Evolutionary conservation across 2,329 filamentous ascomycete genomes (phyloP).

Genomic region (Grosmannia serpens): DNA sequence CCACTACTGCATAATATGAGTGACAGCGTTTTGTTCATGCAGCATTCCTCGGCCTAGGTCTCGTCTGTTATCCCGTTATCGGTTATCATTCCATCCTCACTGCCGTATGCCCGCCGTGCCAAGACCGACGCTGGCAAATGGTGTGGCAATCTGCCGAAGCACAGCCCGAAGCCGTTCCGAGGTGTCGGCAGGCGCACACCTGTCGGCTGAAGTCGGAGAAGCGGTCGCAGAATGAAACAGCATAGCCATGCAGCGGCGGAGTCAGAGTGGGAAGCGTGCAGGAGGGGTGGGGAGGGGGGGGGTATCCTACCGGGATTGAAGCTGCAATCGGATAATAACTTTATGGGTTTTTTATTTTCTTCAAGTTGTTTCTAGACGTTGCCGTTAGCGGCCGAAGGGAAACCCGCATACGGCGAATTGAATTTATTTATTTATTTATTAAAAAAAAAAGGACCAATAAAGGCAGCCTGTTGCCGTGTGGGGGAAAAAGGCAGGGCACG

Average conservation of each 20-base stretch:
- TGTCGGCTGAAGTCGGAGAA: slow-evolving; percentile 5
- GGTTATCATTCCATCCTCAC: not conserved
- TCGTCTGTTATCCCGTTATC: not conserved
- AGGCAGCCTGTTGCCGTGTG: not conserved
- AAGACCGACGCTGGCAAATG: not conserved
- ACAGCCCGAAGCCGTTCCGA: slow-evolving; percentile 3
- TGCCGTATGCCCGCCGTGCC: slow-evolving; percentile 1
- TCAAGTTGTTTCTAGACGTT: not conserved
- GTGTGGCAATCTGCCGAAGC: slow-evolving; percentile 1
- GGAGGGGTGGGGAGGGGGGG: not conserved
- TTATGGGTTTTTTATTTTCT: not conserved
- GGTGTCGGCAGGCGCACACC: not conserved
- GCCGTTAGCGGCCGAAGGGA: slow-evolving; percentile 2
- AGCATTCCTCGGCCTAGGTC: not conserved
- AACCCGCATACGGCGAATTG: not conserved
- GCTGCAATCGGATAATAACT: not conserved
- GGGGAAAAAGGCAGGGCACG: not conserved
- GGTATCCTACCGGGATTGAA: not conserved
- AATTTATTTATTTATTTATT: no score
- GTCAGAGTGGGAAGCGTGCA: not conserved
- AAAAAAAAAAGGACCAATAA: not conserved
- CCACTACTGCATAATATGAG: not conserved
- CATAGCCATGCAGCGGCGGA: not conserved
- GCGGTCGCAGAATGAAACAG: not conserved
- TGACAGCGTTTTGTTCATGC: not conserved